These are phyloP conservation scores for Exophiala xenobiotica DNA, from an alignment of 2,329 filamentous ascomycete genomes.

Conservation along the genomic window DNA sequence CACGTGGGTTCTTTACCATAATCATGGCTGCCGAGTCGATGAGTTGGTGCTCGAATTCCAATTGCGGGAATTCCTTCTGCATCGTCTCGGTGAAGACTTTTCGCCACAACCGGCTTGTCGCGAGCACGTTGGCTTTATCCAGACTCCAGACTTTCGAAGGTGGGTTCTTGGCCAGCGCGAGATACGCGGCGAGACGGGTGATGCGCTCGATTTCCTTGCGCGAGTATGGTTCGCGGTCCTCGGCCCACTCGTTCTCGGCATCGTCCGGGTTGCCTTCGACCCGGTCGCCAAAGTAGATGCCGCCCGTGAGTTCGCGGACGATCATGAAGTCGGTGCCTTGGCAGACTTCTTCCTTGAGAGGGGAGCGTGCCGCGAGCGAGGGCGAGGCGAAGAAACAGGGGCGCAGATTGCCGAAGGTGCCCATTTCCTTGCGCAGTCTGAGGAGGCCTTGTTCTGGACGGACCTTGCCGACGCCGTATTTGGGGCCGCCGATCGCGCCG, in stretches of 20 bases:
- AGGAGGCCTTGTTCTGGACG: conserved; percentile 92
- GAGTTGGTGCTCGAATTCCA: conserved; percentile 82
- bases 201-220: conserved; percentile 84
- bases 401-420: conserved; percentile 90
- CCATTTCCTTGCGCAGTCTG: conserved; percentile 86
- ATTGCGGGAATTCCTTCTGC: conserved; percentile 81
- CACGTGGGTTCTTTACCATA: conserved; percentile 89
- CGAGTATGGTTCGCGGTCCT: conserved; percentile 86
- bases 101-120: conserved; percentile 85
- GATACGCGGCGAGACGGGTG: conserved; percentile 73
- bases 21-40: conserved; percentile 98
- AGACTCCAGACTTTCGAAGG: conserved; percentile 79
- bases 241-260: conserved; percentile 61
- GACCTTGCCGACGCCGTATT: conserved; percentile 89
- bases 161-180: conserved; percentile 74
- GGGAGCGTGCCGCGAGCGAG: conserved; percentile 77
- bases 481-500: conserved; percentile 90
- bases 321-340: conserved; percentile 88
- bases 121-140: conserved; percentile 96
- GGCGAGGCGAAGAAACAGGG: conserved; percentile 95
- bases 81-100: conserved; percentile 83
- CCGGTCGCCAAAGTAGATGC: conserved; percentile 92
- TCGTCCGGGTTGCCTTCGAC: conserved; percentile 69
- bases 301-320: conserved; percentile 85
- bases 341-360: conserved; percentile 82